Base-by-base conservation (phyloP, 2,329 filamentous ascomycete genomes). In the Ophiostoma sp. region DNA sequence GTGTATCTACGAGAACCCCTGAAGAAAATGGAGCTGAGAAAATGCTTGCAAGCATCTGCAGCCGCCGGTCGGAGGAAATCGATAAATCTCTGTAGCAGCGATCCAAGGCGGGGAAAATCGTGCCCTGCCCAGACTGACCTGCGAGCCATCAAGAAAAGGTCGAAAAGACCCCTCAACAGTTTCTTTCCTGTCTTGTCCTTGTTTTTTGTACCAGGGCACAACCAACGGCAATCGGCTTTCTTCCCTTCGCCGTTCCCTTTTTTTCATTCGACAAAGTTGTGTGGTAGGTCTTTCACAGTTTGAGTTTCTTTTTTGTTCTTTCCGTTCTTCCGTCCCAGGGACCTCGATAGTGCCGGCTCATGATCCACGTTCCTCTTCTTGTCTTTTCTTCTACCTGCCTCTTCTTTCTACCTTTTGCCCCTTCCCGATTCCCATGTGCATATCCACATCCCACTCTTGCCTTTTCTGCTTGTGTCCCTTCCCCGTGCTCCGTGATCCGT, bases 401-500 rank as follows among this genome's bases (percentile, higher is more conserved):
- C 31, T 17, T 31, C n/a, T 15, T 9, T 19, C n/a, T 42, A n/a
- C 31, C 17, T 11, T 39, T 63, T 6, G 33, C 33, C 33, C 59
- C n/a, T 25, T 63, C n/a, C 59, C 59, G 33, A 64, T 42, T 42
- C n/a, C 25, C 59, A 64, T 64, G 59, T 64, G 59, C 33, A n/a
- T 25, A 25, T 28, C 33, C 17, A 59, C 55, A 59, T 31, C 52
- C 52, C 25, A 59, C 31, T 59, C 31, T 22, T 63, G 19, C 57
- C 57, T 17, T 63, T 7, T 42, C 61, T 45, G 15, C 42, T 19
- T 19, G 42, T 48, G 42, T 48, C 15, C 39, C 42, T 19, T 22
- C 25, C n/a, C 61, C 61, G 22, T 68, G 64, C 64, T 50, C 42
- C 42, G 61, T 64, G 19, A 25, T 42, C 61, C 57, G 61, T 64